These are phyloP conservation scores for Mrakia gelida DNA, from an alignment of 768 basidiomycete genomes.

Conservation along the genomic window DNA sequence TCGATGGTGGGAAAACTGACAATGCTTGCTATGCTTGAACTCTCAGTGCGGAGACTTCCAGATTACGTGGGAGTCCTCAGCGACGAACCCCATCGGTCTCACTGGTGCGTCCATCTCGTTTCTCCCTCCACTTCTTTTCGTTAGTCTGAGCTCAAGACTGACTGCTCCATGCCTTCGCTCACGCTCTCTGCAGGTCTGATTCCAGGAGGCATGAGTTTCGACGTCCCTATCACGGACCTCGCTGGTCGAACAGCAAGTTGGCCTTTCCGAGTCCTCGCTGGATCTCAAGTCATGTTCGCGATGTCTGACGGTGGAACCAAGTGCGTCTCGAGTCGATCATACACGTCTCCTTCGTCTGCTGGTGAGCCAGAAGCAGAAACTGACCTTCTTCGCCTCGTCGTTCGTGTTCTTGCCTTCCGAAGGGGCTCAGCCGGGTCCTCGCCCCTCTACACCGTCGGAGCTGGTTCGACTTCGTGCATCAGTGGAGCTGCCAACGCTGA, in stretches of 20 bases:
- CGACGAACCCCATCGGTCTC: slow-evolving; percentile 18
- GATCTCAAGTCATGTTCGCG: slow-evolving; percentile 21
- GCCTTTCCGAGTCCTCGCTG: slow-evolving; percentile 18
- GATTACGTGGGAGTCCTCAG: slow-evolving; percentile 6
- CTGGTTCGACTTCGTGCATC: neutral
- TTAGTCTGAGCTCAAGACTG: neutral
- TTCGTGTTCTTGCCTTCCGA: too few species aligned
- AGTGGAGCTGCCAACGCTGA: neutral
- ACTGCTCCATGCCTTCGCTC: neutral
- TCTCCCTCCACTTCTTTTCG: too few species aligned
- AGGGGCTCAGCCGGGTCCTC: slow-evolving; percentile 26
- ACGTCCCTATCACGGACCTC: slow-evolving; percentile 26
- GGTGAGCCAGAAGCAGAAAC: neutral
- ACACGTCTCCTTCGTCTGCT: neutral
- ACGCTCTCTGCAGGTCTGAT: slow-evolving; percentile 18
- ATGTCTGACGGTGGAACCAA: slow-evolving; percentile 21
- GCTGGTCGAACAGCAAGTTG: neutral
- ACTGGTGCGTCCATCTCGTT: slow-evolving; percentile 7
- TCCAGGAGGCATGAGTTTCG: slow-evolving; percentile 26
- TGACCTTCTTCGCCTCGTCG: neutral
- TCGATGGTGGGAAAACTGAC: too few species aligned
- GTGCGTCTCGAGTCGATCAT: neutral
- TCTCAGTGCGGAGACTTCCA: slow-evolving; percentile 11
- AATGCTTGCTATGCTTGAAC: too few species aligned
- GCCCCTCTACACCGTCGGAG: slow-evolving; percentile 27